Percentiles rank a stretch among this genome's conserved stretches.
These are phyloP conservation scores for Capsella bursapastoris DNA, from an alignment of 345 rosid genomes.

Conservation along the genomic window DNA sequence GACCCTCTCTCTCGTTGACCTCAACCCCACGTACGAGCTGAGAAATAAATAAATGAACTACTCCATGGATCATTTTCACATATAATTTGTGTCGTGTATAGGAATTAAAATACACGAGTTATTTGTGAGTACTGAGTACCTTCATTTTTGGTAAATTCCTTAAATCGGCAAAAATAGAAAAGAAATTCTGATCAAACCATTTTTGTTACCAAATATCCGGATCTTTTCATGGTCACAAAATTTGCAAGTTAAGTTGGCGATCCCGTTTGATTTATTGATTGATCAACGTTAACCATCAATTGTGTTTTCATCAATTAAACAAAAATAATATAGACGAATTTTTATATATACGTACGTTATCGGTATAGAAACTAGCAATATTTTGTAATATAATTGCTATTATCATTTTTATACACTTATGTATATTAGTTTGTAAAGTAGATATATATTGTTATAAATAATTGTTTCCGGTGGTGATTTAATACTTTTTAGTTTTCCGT, in stretches of 20 bases:
- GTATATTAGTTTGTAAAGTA: conserved; percentile 14
- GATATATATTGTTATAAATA: too few relatives aligned
- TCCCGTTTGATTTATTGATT: neutral
- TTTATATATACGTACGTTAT: neutral
- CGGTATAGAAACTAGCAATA: neutral
- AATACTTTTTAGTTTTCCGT: neutral
- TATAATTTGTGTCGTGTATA: too few relatives aligned
- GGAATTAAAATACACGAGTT: neutral
- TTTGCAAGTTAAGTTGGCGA: neutral
- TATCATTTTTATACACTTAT: conserved; percentile 1
- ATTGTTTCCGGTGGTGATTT: neutral
- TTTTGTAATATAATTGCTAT: neutral
- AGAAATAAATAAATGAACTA: neutral
- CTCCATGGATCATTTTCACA: neutral
- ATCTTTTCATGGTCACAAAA: too few relatives aligned
- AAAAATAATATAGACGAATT: neutral
- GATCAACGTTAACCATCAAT: neutral
- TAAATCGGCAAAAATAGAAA: neutral
- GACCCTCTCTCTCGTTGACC: conserved; percentile 30
- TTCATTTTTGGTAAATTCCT: neutral
- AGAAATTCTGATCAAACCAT: neutral
- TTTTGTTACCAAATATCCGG: neutral
- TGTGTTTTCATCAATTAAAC: neutral
- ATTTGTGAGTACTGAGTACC: neutral
- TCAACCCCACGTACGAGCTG: conserved; percentile 30